Evolutionary conservation across 2,329 filamentous ascomycete species (phyloP), one percentile per base, ranked within the genome.

Genomic region (Aspergillaceae sp.): DNA sequence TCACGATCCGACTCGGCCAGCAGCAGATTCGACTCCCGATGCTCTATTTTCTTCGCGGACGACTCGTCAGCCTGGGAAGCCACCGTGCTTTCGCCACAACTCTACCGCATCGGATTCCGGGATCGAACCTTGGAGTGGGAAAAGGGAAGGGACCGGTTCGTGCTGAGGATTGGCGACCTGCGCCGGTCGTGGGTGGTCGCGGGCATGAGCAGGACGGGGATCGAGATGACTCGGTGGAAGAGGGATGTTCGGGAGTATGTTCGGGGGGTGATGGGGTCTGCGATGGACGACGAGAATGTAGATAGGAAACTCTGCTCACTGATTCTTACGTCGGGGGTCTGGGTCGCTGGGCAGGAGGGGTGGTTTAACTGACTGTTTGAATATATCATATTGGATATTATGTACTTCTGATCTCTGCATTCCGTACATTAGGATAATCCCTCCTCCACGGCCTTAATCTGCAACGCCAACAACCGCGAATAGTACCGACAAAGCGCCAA

Each of bases 401-500:
- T 19, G 1, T 1, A 19, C 19, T 2, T 19, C 19, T 19, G 19
- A 19, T 19, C 19, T 19, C 19, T 34, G n/a, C 35, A 33, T 33
- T 37, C 8, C 37, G 32, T 6, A 30, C 50, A 53, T 9, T 40
- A 44, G 29, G 51, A 51, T 45, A 57, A 41, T 3, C 60, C 60
- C 41, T 52, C 62, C 49, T 72, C 65, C 9, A 68, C 42, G 0
- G 63, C 72, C 58, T 74, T 74, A 43, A 77, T 75, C 62, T 75
- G 71, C 54, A 77, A 55, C 5, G 74, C 75, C 56, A 77, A 50
- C 29, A 71, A 40, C 36, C 70, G 73, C 0, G 80, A 84, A 54
- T 73, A 84, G 48, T 80, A 83, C 42, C 82, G 68, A 51, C 78
- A 80, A 47, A 84, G 61, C 0, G 79, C 79, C 33, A 85, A 56